A percentile compares a stretch with the other conserved stretches of the same genome.
phyloP scores from a whole-genome alignment of 305 asterid species.

The Solanum aculeatissimum region DNA sequence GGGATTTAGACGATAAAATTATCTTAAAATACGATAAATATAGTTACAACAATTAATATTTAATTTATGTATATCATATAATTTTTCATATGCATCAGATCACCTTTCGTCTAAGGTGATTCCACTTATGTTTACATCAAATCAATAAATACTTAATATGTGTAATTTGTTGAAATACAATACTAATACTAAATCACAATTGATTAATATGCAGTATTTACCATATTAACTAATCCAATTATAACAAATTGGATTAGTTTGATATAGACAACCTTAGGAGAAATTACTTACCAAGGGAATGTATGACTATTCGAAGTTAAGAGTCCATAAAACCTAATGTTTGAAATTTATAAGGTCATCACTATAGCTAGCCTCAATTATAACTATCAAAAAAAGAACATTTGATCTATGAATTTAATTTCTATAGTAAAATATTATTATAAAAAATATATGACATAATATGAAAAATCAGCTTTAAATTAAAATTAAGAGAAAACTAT shows the following conservation, averaged over 20 bases:
- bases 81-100: fast-evolving
- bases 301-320: not conserved
- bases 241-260: not conserved
- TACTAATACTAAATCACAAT: not conserved
- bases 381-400: no score
- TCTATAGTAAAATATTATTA: no score
- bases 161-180: not conserved
- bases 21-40: no score
- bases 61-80: not conserved
- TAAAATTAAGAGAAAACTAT: no score
- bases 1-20: no score
- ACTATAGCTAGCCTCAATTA: not conserved
- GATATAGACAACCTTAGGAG: not conserved
- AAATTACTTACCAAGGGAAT: not conserved
- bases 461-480: not conserved
- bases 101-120: not conserved
- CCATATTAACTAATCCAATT: not conserved
- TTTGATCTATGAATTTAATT: not conserved
- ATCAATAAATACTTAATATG: not conserved
- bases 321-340: not conserved
- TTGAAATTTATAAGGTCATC: not conserved
- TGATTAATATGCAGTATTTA: not conserved
- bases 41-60: not conserved
- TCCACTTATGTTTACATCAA: not conserved
- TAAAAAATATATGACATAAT: not conserved